phyloP scores from a whole-genome alignment of 2,329 filamentous ascomycete species.

The Xylaria hypoxylon region DNA sequence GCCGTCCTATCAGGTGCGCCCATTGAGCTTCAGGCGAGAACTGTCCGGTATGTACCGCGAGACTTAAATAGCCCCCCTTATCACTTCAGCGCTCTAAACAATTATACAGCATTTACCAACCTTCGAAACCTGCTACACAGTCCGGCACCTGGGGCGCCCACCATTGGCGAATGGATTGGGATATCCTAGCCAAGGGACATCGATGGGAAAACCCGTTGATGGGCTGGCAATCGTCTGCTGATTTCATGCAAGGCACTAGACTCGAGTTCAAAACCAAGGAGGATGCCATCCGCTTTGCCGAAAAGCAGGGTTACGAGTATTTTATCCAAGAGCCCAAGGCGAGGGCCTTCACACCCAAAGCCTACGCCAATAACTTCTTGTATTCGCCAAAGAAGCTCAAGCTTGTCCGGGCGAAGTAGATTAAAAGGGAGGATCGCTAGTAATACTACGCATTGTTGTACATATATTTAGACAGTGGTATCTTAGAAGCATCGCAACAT shows the following conservation, averaged over 20 bases:
- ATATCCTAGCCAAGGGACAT: conserved; percentile 89
- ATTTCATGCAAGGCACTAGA: conserved; percentile 94
- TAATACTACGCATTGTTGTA: conserved; percentile 34
- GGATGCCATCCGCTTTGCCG: conserved; percentile 92
- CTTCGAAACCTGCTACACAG: conserved; percentile 94
- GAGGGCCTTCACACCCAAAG: conserved; percentile 87
- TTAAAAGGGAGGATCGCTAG: conserved; percentile 11
- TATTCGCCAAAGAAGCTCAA: conserved; percentile 90
- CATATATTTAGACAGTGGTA: conserved; percentile 42
- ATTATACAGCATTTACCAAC: conserved; percentile 82
- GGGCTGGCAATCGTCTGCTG: conserved; percentile 97
- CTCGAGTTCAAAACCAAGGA: conserved; percentile 93
- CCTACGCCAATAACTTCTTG: conserved; percentile 96
- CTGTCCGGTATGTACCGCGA: conserved; percentile 77
- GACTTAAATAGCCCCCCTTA: not conserved
- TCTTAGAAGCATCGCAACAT: conserved; percentile 30
- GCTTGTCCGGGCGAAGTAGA: conserved; percentile 82
- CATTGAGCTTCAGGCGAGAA: conserved; percentile 91
- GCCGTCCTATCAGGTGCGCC: conserved; percentile 92
- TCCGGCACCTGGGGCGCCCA: conserved; percentile 87
- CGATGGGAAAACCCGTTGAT: conserved; percentile 99
- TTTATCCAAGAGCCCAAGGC: conserved; percentile 97
- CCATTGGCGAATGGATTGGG: conserved; percentile 99
- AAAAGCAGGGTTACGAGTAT: conserved; percentile 99
- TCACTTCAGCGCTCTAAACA: conserved; percentile 17